phyloP scores from a whole-genome alignment of 345 rosid genomes.

The Firmiana major region DNA sequence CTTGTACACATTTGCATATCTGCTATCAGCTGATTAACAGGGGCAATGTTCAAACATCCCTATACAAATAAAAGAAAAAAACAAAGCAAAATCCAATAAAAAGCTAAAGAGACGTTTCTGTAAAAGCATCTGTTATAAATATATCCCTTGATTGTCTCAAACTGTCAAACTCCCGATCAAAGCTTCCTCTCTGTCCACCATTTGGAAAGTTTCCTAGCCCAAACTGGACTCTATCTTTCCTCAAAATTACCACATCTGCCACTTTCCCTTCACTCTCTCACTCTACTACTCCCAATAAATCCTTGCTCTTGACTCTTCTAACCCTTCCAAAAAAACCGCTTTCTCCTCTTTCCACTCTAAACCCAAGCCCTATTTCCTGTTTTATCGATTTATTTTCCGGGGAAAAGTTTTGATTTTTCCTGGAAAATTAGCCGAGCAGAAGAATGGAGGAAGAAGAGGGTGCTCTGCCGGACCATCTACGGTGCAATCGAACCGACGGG shows the following conservation, averaged over 20 bases:
- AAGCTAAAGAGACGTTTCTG: neutral
- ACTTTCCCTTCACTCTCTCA: constrained; percentile 11
- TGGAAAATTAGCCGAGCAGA: constrained; percentile 15
- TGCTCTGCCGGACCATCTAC: constrained; percentile 65
- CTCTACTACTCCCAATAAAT: constrained; percentile 18
- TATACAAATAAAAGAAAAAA: neutral
- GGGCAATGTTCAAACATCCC: neutral
- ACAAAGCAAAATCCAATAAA: neutral
- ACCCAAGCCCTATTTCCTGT: neutral
- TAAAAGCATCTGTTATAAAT: neutral
- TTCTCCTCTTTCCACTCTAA: neutral
- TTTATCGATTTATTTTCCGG: constrained; percentile 13
- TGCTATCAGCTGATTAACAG: neutral
- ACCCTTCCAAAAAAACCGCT: neutral
- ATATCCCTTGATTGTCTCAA: neutral
- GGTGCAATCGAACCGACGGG: constrained; percentile 91
- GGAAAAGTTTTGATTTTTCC: constrained; percentile 11
- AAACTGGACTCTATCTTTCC: constrained; percentile 32
- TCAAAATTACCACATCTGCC: constrained; percentile 40
- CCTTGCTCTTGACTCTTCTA: neutral
- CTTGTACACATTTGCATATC: neutral
- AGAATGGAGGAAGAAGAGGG: constrained; percentile 45
- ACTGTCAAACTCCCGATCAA: constrained; percentile 8
- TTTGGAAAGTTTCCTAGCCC: constrained; percentile 29
- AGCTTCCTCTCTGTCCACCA: constrained; percentile 13